These are phyloP conservation scores for Chrysoporthe deuterocubensis DNA, from an alignment of 2,329 filamentous ascomycete genomes.

Conservation along the genomic window DNA sequence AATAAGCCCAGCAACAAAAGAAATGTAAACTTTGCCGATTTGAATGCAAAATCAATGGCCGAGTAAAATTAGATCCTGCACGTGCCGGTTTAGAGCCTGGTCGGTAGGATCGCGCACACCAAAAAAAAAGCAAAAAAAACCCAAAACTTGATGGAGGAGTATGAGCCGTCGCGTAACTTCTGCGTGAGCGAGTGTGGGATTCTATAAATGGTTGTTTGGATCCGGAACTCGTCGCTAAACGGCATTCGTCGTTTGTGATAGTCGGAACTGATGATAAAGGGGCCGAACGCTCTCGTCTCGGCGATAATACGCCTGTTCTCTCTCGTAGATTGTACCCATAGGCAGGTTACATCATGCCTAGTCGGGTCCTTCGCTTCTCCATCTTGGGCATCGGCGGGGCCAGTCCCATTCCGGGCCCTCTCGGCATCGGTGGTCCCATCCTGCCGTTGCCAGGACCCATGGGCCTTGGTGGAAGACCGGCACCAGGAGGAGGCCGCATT, in stretches of 20 bases:
- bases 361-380: constrained; percentile 66
- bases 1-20: neutral
- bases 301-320: neutral
- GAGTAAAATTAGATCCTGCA: neutral
- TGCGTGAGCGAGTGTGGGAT: neutral
- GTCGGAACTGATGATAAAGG: neutral
- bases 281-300: neutral
- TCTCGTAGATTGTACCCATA: neutral
- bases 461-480: constrained; percentile 25
- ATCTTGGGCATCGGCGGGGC: constrained; percentile 50
- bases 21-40: neutral
- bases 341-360: constrained; percentile 57
- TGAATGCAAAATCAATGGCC: neutral
- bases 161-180: neutral
- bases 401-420: constrained; percentile 41
- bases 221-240: neutral
- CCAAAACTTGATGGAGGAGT: neutral
- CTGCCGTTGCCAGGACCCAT: constrained; percentile 24
- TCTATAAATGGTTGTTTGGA: neutral
- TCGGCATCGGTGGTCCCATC: constrained; percentile 31
- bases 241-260: neutral
- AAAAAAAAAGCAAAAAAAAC: neutral
- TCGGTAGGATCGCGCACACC: neutral
- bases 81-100: neutral
- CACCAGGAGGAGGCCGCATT: constrained; percentile 27